Percentiles rank a stretch among this genome's conserved stretches.
phyloP scores from a whole-genome alignment of 2,329 filamentous ascomycete species.

The Colletotrichum liaoningense region DNA sequence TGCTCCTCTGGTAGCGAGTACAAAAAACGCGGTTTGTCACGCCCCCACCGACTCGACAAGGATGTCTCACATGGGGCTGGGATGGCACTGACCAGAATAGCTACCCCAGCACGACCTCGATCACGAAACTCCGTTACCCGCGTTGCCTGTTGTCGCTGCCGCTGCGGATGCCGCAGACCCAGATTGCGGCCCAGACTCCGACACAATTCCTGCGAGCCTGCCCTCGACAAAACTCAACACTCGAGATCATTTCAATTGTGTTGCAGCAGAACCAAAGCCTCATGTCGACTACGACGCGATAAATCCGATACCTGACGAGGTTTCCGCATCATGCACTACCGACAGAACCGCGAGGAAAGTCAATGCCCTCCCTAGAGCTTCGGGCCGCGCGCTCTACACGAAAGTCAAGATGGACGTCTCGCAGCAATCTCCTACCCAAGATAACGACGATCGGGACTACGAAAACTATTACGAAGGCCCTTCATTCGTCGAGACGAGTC shows the following conservation, averaged over 20 bases:
- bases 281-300: slow-evolving; percentile 17
- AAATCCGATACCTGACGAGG: background rate
- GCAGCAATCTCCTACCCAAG: slow-evolving; percentile 66
- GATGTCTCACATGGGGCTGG: slow-evolving; percentile 2
- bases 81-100: slow-evolving; percentile 34
- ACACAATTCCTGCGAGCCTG: background rate
- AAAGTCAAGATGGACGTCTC: slow-evolving; percentile 57
- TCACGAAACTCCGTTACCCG: slow-evolving; percentile 19
- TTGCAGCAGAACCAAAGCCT: background rate
- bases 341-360: slow-evolving; percentile 14
- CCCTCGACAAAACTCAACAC: background rate
- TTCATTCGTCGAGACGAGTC: slow-evolving; percentile 32
- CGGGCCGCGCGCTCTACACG: slow-evolving; percentile 2
- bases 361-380: slow-evolving; percentile 33
- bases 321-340: slow-evolving; percentile 16
- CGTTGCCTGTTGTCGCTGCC: slow-evolving; percentile 16
- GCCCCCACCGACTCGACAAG: slow-evolving; percentile 10
- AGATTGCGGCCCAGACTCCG: slow-evolving; percentile 5
- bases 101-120: slow-evolving; percentile 27
- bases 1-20: slow-evolving; percentile 12
- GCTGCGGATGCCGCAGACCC: slow-evolving; percentile 4
- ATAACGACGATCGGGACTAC: slow-evolving; percentile 68
- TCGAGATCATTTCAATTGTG: background rate
- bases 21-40: slow-evolving; percentile 20
- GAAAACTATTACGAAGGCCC: slow-evolving; percentile 44